A percentile compares a stretch with the other conserved stretches of the same genome.
Evolutionary conservation across 176 grass and related monocot genomes (phyloP).

Genomic region (Oryza coarctata): DNA sequence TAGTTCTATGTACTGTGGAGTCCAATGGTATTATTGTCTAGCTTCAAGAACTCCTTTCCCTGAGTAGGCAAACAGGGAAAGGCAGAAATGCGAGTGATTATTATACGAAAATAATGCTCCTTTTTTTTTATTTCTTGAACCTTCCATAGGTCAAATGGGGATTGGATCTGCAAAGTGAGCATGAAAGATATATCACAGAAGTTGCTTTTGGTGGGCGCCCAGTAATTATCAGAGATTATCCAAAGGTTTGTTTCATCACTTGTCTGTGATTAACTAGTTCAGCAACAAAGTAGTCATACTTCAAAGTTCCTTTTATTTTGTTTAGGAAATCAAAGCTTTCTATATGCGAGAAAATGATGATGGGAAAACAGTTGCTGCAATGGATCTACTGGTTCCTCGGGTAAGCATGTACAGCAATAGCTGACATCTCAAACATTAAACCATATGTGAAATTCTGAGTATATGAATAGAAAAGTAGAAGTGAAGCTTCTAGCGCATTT

Average conservation of each 20-base stretch:
- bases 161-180: constrained; percentile 97
- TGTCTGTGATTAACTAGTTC: constrained; percentile 20
- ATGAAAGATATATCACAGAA: constrained; percentile 99
- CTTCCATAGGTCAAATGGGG: constrained; percentile 82
- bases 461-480: constrained; percentile 10
- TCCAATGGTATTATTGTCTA: neutral
- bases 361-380: constrained; percentile 89
- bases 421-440: constrained; percentile 11
- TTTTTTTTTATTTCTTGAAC: neutral
- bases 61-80: neutral
- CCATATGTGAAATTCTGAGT: constrained; percentile 11
- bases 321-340: constrained; percentile 98
- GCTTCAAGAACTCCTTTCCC: neutral
- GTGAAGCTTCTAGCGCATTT: constrained; percentile 24
- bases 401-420: constrained; percentile 44
- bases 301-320: neutral
- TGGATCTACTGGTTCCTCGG: constrained; percentile 94
- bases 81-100: neutral
- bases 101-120: neutral
- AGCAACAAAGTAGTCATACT: neutral
- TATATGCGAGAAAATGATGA: constrained; percentile 99
- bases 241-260: constrained; percentile 57
- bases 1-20: neutral
- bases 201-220: constrained; percentile 80
- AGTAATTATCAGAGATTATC: constrained; percentile 98